Conservation (phyloP, 2,329 filamentous ascomycete genomes). For the Colletotrichum spaethianum region DNA sequence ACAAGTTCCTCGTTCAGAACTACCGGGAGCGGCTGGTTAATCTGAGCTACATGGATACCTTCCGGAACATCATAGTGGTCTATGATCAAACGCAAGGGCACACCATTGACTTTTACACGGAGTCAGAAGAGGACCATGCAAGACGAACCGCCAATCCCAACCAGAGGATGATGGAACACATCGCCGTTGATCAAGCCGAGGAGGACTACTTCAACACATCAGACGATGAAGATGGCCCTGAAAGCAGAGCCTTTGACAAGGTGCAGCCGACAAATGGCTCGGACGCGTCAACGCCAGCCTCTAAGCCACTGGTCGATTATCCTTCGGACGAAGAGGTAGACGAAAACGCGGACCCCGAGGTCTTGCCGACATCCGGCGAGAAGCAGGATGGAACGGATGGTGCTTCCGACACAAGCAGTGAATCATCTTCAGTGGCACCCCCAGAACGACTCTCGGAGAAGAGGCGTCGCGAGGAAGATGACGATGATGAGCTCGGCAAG, state of each 20-base stretch:
- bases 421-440: slow-evolving; percentile 60
- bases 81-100: slow-evolving; percentile 86
- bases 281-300: slow-evolving; percentile 63
- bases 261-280: slow-evolving; percentile 69
- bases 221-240: slow-evolving; percentile 68
- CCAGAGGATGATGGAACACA: slow-evolving; percentile 79
- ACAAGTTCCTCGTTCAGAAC: slow-evolving; percentile 87
- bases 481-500: slow-evolving; percentile 92
- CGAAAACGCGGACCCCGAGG: slow-evolving; percentile 70
- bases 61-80: slow-evolving; percentile 79
- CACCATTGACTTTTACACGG: slow-evolving; percentile 79
- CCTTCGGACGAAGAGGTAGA: slow-evolving; percentile 87
- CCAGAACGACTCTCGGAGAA: slow-evolving; percentile 90
- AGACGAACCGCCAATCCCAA: slow-evolving; percentile 58
- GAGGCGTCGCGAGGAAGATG: slow-evolving; percentile 90
- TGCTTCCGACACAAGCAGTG: slow-evolving; percentile 33
- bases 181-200: slow-evolving; percentile 81
- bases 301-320: slow-evolving; percentile 90
- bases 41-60: slow-evolving; percentile 88
- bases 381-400: slow-evolving; percentile 42
- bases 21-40: slow-evolving; percentile 83
- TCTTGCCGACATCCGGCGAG: slow-evolving; percentile 46
- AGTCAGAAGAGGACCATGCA: slow-evolving; percentile 74
- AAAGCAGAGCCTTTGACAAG: slow-evolving; percentile 51
- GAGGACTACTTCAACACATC: slow-evolving; percentile 95